phyloP scores from a whole-genome alignment of 306 rosid genomes.

The Medicago ruthenica region DNA sequence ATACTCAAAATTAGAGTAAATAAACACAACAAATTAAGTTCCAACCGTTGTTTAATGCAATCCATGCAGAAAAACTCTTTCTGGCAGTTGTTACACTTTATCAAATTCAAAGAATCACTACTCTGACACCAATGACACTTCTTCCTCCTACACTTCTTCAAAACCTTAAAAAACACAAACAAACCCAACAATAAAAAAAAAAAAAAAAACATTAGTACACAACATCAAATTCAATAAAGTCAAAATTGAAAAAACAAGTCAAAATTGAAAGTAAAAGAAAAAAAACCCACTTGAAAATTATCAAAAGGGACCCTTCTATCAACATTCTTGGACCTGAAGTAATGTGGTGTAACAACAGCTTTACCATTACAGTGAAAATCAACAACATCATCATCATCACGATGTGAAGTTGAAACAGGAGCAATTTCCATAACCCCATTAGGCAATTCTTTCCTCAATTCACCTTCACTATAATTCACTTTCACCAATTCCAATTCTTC shows the following conservation, averaged over 20 bases:
- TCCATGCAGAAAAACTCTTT: slow-evolving; percentile 81
- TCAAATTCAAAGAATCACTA: slow-evolving; percentile 67
- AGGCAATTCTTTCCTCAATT: slow-evolving; percentile 77
- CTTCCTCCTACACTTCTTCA: slow-evolving; percentile 68
- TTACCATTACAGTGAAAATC: slow-evolving; percentile 58
- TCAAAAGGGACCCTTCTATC: slow-evolving; percentile 62
- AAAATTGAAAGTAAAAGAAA: slow-evolving; percentile 8
- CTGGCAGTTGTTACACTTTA: slow-evolving; percentile 80
- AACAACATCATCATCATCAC: slow-evolving; percentile 34
- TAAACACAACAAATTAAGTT: slow-evolving; percentile 24
- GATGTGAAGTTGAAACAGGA: slow-evolving; percentile 52
- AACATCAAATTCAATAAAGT: not conserved
- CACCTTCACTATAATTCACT: slow-evolving; percentile 48
- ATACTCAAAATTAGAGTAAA: slow-evolving; percentile 8
- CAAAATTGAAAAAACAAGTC: not conserved
- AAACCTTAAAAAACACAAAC: slow-evolving; percentile 52
- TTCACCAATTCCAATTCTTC: slow-evolving; percentile 40
- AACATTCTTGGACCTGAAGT: slow-evolving; percentile 89
- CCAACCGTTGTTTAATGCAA: slow-evolving; percentile 87
- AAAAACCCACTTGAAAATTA: slow-evolving; percentile 63
- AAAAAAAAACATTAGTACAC: not conserved
- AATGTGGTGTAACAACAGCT: slow-evolving; percentile 52
- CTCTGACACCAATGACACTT: slow-evolving; percentile 91
- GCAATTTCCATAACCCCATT: slow-evolving; percentile 92
- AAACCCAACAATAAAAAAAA: not conserved